Evolutionary conservation across 169 alveolate genomes (phyloP).

Genomic region (Prorocentrum cordatum): DNA sequence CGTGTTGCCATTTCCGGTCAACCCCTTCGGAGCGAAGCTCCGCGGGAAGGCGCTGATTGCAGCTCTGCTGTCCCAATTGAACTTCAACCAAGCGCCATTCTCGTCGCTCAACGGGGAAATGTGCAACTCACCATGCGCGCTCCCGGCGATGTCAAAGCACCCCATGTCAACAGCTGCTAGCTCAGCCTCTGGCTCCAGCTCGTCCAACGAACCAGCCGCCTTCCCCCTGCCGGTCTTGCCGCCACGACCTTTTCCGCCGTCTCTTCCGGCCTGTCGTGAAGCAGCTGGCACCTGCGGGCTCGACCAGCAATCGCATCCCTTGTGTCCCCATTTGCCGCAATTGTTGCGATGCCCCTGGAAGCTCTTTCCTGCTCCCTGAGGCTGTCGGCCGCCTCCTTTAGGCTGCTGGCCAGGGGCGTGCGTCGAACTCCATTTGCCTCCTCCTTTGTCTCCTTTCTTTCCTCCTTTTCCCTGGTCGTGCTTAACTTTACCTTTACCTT

Average conservation of each 20-base stretch:
- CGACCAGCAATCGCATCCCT: background rate
- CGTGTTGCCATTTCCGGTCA: background rate
- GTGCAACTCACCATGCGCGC: background rate
- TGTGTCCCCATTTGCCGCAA: background rate
- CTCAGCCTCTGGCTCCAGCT: background rate
- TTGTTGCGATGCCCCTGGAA: too few species aligned
- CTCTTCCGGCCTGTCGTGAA: background rate
- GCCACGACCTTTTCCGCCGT: background rate
- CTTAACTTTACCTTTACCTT: background rate
- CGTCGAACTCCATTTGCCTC: background rate
- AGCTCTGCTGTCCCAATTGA: background rate
- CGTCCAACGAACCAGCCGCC: background rate
- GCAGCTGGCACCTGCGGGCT: too few species aligned
- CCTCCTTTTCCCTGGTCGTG: background rate
- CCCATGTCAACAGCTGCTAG: background rate
- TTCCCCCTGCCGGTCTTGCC: background rate
- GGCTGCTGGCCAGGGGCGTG: background rate
- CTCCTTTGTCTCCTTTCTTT: background rate
- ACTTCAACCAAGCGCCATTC: too few species aligned
- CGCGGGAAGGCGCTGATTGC: background rate
- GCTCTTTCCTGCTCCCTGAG: too few species aligned
- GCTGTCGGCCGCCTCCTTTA: background rate
- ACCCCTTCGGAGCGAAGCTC: background rate
- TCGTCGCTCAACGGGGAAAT: too few species aligned
- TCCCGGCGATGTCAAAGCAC: background rate